Conservation (phyloP, 2,329 filamentous ascomycete genomes). For the Rhexocercosporidium sp. region DNA sequence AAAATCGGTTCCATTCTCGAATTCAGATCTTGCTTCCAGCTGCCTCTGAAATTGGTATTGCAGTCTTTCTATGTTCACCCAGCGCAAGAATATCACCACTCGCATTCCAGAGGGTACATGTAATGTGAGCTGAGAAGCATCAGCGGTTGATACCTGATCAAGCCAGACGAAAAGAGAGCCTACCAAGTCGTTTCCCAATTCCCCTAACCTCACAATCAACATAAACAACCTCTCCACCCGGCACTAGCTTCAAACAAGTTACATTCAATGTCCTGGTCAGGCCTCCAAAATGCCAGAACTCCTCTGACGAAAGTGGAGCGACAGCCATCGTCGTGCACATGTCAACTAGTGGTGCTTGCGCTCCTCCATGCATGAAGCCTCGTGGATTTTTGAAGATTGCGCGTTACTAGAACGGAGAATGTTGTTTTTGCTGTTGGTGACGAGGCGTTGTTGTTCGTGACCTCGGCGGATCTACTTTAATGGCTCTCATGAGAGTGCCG, state of each 20-base stretch:
- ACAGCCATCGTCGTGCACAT: background rate
- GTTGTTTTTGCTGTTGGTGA: background rate
- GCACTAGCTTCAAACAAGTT: background rate
- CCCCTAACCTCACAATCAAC: slow-evolving; percentile 1
- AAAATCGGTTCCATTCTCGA: too few species aligned
- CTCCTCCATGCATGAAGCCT: background rate
- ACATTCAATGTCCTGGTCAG: background rate
- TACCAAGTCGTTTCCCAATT: background rate
- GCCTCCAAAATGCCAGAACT: background rate
- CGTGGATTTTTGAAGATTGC: background rate
- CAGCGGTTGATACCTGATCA: background rate
- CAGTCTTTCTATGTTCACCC: background rate
- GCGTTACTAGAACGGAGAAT: background rate
- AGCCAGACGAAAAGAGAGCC: background rate
- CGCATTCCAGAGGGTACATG: background rate
- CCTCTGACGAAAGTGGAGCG: background rate
- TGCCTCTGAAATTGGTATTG: background rate
- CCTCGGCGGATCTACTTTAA: background rate
- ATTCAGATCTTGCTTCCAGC: background rate
- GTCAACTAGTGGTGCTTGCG: background rate
- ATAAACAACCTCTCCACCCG: background rate
- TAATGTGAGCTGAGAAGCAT: background rate
- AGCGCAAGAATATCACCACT: background rate
- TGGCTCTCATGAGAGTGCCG: background rate
- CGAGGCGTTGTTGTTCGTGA: background rate